A percentile compares a stretch with the other conserved stretches of the same genome.
phyloP scores from a whole-genome alignment of 768 basidiomycete genomes.

The Xerocomellus intermedius region DNA sequence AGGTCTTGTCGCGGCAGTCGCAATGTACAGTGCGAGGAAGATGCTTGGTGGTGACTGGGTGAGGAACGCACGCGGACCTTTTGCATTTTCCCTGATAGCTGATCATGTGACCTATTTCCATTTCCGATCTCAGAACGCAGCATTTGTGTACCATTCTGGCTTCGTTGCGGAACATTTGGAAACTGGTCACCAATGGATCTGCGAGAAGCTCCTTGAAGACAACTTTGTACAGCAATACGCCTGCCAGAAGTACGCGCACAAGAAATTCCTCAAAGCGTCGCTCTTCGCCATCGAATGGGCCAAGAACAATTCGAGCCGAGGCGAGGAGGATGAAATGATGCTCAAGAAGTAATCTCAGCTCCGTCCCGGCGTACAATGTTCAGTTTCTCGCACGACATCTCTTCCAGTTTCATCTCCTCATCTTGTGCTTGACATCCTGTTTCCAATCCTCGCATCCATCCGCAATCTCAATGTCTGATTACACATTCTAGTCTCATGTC shows the following conservation, averaged over 20 bases:
- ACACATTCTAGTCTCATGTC: slow-evolving; percentile 38
- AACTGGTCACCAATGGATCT: slow-evolving; percentile 75
- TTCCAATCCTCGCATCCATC: slow-evolving; percentile 34
- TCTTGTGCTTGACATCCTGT: slow-evolving; percentile 37
- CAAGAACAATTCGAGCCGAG: slow-evolving; percentile 43
- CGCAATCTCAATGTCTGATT: slow-evolving; percentile 40
- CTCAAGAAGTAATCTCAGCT: slow-evolving; percentile 29
- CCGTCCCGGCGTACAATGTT: slow-evolving; percentile 13
- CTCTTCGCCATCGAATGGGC: slow-evolving; percentile 78
- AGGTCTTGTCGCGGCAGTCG: slow-evolving; percentile 89
- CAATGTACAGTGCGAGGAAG: slow-evolving; percentile 93
- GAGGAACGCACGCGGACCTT: slow-evolving; percentile 38
- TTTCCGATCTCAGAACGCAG: slow-evolving; percentile 61
- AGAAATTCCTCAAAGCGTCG: slow-evolving; percentile 95
- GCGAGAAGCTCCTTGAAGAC: slow-evolving; percentile 77
- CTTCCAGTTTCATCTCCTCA: slow-evolving; percentile 20
- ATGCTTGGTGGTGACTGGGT: slow-evolving; percentile 99
- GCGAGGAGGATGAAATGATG: slow-evolving; percentile 31
- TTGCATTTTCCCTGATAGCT: background rate
- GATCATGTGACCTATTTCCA: slow-evolving; percentile 36
- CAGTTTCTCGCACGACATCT: slow-evolving; percentile 25
- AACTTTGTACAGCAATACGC: slow-evolving; percentile 85
- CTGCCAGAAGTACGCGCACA: slow-evolving; percentile 95
- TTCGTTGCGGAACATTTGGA: slow-evolving; percentile 87
- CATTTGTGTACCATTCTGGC: slow-evolving; percentile 90